Evolutionary conservation across 2,329 filamentous ascomycete genomes (phyloP), one percentile per base, ranked within the genome.

Genomic region (Colletotrichum sp.): DNA sequence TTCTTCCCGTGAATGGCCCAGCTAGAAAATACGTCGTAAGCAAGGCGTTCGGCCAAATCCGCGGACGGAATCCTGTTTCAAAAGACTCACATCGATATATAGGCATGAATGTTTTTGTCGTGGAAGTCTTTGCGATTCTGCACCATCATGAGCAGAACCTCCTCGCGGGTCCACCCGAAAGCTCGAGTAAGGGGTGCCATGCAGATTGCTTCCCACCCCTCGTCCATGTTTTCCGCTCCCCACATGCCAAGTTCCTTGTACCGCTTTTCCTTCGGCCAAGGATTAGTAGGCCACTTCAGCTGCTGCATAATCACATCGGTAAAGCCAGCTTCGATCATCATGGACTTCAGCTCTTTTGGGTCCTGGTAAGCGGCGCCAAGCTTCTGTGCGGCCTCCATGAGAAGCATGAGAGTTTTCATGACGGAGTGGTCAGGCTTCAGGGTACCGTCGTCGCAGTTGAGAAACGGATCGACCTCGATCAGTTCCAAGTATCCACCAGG

Each of bases 271-370:
- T 86, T 87, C 0, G 89, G 87, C 90, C 90, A 91, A 13, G 84
- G 80, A 76, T 88, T 89, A 27, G 84, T 85, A 1, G 90, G 89
- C 82, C 89, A 87, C 80, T 87, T 88, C 78, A 84, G 88, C 16
- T 87, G 79, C 3, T 85, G 82, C 79, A 90, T 87, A 0, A 82
- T 81, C 0, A 92, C 86, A 70, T 91, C 86, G 66, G 86, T 82
- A 76, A 92, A 92, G 1, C 91, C 91, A 0, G 87, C 89, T 13
- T 88, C 87, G 6, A 83, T 81, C 79, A 91, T 84, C 68, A 86
- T 84, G 32, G 84, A 80, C 68, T 81, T 82, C 32, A 84, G 83
- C 0, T 71, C 39, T 1, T 78, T 77, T 0, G 79, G 81, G 52
- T 81, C 83, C 48, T 81, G 76, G 4, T 80, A 78, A 2, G 81